Conservation (phyloP, 1,284 basidiomycete genomes). For the Ganoderma boninense region DNA sequence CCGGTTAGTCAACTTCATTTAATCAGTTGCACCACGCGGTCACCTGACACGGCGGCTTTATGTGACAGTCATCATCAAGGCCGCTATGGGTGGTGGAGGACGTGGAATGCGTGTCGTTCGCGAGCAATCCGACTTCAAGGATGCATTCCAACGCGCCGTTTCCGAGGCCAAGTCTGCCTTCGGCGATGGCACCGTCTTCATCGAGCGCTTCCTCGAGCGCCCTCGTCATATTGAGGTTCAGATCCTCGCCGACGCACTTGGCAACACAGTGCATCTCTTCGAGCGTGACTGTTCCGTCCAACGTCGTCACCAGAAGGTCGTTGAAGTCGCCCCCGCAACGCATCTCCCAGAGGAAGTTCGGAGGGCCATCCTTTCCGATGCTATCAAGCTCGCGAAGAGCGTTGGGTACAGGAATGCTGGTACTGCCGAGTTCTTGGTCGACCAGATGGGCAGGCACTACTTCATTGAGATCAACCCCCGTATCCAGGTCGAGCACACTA, state of each 20-base stretch:
- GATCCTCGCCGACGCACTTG: constrained; percentile 88
- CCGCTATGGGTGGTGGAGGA: constrained; percentile 98
- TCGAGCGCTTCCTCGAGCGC: constrained; percentile 96
- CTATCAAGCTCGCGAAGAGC: constrained; percentile 93
- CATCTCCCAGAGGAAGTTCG: constrained; percentile 93
- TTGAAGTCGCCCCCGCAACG: constrained; percentile 97
- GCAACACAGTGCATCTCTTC: constrained; percentile 96
- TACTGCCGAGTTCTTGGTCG: constrained; percentile 97
- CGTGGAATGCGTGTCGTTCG: constrained; percentile 99
- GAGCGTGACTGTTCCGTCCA: constrained; percentile 99
- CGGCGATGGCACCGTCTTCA: constrained; percentile 98
- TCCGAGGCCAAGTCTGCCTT: constrained; percentile 97
- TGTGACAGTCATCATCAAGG: constrained; percentile 89
- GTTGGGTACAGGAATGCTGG: constrained; percentile 97
- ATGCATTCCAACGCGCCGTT: constrained; percentile 92
- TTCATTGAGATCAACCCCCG: constrained; percentile 99
- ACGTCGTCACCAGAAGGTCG: constrained; percentile 97
- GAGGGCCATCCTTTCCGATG: constrained; percentile 87
- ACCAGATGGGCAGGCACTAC: constrained; percentile 95
- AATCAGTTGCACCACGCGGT: not conserved
- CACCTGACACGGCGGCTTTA: constrained; percentile 4
- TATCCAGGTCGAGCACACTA: constrained; percentile 99
- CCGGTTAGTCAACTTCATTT: constrained; percentile 59
- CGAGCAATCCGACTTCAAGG: constrained; percentile 90
- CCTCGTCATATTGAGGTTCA: constrained; percentile 99